Base-by-base conservation (phyloP, 306 rosid genomes). In the Vicia faba region DNA sequence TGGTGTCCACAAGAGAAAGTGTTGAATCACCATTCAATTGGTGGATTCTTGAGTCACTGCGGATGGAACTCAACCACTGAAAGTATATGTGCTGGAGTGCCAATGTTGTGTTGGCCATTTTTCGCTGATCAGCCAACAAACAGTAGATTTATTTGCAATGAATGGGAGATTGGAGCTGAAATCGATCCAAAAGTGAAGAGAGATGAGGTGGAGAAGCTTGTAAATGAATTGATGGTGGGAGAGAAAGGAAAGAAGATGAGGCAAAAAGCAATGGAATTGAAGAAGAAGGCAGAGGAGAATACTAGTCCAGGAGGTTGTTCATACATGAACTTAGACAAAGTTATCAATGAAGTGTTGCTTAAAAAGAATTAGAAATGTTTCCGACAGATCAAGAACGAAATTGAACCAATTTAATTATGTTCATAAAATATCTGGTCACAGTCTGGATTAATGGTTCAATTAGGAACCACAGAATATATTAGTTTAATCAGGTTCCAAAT, bases 61-160 rank as follows among this genome's bases (percentile, higher is more conserved):
- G 75, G 75, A 60, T 71, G 75, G 75, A 71, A 71, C 29, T 71
- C 75, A 10, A 71, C 68, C 2, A 48, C 16, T 5, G 75, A 50
- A 62, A 66, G 71, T 9, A 70, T 70, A n/a, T 70, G 59, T 33
- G 75, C 67, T 7, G 75, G 75, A 33, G 61, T 71, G 5, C 75
- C 75, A 46, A 71, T 71, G 75, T 61, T 71, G 51, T 71, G 75
- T 61, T 71, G 75, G 68, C 75, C 75, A n/a, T 20, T 20, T 14
- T 48, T 35, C 2, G 60, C 3, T 4, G 70, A 71, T 10, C 68
- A 71, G 7, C 75, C 75, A 33, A 48, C 75, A 35, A 60, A 71
- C 0, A 46, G 75, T 71, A 60, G 61, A 38, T 49, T 9, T 61
- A 71, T 71, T 60, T 71, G 68, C 13, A 48, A 71, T 18, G 51